Percentiles rank a stretch among this genome's conserved stretches.
These are phyloP conservation scores for Phytophthora capsici DNA, from an alignment of 352 stramenopile species.

Conservation along the genomic window DNA sequence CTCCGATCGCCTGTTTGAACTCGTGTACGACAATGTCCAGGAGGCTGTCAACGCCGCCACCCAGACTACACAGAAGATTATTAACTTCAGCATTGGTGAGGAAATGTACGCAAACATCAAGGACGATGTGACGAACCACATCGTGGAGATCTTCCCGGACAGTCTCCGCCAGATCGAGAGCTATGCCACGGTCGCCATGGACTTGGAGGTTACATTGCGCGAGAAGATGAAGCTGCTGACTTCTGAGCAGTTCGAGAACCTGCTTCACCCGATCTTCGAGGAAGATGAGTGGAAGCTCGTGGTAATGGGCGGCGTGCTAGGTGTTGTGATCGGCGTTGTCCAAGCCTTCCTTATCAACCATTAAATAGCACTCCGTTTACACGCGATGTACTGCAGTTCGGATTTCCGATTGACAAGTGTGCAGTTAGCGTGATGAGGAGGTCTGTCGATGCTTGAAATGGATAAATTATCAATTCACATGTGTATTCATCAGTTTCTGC, in stretches of 20 bases:
- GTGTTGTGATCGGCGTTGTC: constrained; percentile 90
- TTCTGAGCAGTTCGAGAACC: constrained; percentile 93
- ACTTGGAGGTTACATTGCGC: constrained; percentile 91
- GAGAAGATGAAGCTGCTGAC: constrained; percentile 92
- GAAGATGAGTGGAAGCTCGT: constrained; percentile 99
- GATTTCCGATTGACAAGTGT: constrained; percentile 5
- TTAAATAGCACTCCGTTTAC: constrained; percentile 32
- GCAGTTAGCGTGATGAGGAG: constrained; percentile 3
- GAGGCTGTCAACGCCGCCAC: constrained; percentile 84
- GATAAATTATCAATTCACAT: constrained; percentile 64
- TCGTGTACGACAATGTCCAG: constrained; percentile 91
- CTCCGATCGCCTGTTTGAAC: constrained; percentile 85
- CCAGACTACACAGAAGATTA: constrained; percentile 80
- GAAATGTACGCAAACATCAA: constrained; percentile 89
- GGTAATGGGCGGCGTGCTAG: constrained; percentile 94
- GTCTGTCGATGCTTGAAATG: constrained; percentile 29
- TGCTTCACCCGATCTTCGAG: constrained; percentile 98
- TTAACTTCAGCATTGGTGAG: constrained; percentile 84
- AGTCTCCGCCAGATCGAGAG: constrained; percentile 91
- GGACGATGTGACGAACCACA: constrained; percentile 89
- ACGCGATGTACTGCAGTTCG: not conserved
- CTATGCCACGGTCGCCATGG: constrained; percentile 93
- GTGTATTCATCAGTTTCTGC: constrained; percentile 42
- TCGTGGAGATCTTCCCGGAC: constrained; percentile 88
- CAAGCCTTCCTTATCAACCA: constrained; percentile 92